Percentiles rank a stretch among this genome's conserved stretches.
phyloP scores from a whole-genome alignment of 1,284 basidiomycete genomes.

The Irpex sp. region DNA sequence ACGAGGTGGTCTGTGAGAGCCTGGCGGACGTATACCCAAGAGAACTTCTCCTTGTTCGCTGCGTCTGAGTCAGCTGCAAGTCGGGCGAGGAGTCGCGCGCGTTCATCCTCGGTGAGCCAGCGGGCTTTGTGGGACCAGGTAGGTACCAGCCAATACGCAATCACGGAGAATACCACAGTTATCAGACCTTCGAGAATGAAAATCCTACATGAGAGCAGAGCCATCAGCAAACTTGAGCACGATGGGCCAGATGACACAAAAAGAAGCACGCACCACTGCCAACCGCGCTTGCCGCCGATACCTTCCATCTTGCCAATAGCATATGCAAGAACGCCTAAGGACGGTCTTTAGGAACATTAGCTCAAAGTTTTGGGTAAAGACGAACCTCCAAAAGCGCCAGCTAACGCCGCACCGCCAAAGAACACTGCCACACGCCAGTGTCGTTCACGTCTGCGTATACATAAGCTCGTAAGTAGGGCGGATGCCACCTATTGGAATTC shows the following conservation, averaged over 20 bases:
- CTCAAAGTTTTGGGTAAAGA: not conserved
- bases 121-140: slow-evolving; percentile 45
- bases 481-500: slow-evolving; percentile 39
- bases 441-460: slow-evolving; percentile 26
- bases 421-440: slow-evolving; percentile 33
- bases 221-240: not conserved
- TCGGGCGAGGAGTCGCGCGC: slow-evolving; percentile 25
- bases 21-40: slow-evolving; percentile 19
- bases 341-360: not conserved
- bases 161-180: slow-evolving; percentile 42
- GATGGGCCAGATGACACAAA: not conserved
- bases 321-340: slow-evolving; percentile 42
- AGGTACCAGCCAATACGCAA: slow-evolving; percentile 47
- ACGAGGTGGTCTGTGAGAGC: slow-evolving; percentile 18
- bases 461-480: slow-evolving; percentile 29
- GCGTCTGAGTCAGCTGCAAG: slow-evolving; percentile 23
- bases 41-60: slow-evolving; percentile 16
- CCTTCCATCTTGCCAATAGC: slow-evolving; percentile 50
- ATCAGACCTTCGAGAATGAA: slow-evolving; percentile 41
- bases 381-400: slow-evolving; percentile 52
- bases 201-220: slow-evolving; percentile 34
- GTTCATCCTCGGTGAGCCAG: slow-evolving; percentile 24
- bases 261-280: slow-evolving; percentile 31
- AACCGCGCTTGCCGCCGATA: slow-evolving; percentile 39
- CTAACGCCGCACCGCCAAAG: slow-evolving; percentile 50